Conservation (phyloP, 331 rosid genomes). For the Prunus yedoensis region DNA sequence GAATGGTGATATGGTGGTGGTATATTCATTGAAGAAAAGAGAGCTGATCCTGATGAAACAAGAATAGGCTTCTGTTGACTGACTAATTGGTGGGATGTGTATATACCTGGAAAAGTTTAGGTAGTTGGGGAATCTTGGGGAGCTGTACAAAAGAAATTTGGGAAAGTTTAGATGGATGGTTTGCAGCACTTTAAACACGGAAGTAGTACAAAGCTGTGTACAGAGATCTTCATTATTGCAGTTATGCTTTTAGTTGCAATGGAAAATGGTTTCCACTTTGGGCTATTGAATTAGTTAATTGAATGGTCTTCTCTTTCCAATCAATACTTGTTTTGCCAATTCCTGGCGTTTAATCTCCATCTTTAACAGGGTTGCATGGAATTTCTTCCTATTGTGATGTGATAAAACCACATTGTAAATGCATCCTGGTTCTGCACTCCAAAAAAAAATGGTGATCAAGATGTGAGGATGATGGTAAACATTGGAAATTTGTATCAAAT, state of each 20-base stretch:
- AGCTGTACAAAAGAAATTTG: slow-evolving; percentile 37
- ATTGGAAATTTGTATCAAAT: too few species aligned
- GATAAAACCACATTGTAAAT: too few species aligned
- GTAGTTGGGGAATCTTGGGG: slow-evolving; percentile 35
- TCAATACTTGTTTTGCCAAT: neutral
- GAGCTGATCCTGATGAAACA: slow-evolving; percentile 36
- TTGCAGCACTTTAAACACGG: slow-evolving; percentile 4
- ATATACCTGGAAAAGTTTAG: slow-evolving; percentile 43
- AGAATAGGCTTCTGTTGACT: slow-evolving; percentile 41
- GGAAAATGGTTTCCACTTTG: neutral
- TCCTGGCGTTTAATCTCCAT: neutral
- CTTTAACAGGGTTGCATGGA: neutral
- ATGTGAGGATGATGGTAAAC: too few species aligned
- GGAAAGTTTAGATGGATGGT: slow-evolving; percentile 27
- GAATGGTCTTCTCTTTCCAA: neutral
- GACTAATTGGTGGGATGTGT: slow-evolving; percentile 59
- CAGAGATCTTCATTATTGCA: neutral
- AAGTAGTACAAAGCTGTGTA: neutral
- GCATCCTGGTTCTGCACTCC: too few species aligned
- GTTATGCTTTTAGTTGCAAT: neutral
- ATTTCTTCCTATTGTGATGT: too few species aligned
- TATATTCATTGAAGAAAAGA: slow-evolving; percentile 21
- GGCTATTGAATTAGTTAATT: neutral
- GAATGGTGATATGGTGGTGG: slow-evolving; percentile 14
- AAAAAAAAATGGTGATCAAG: too few species aligned